Evolutionary conservation across 2,329 filamentous ascomycete species (phyloP), one percentile per base, ranked within the genome.

Genomic region (Penicillium vulpinum): DNA sequence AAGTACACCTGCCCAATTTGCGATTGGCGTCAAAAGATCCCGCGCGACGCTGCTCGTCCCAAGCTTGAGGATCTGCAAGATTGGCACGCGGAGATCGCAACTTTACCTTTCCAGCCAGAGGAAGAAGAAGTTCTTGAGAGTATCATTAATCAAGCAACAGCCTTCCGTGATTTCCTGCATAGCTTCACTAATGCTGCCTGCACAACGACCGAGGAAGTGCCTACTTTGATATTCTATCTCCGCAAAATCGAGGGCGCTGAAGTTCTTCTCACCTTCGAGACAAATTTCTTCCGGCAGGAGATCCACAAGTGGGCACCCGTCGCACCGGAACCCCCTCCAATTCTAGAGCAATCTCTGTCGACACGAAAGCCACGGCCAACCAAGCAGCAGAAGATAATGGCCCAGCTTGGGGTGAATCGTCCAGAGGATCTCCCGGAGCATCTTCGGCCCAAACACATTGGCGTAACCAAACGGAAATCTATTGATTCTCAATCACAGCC

Each of bases 1-100:
- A 96, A 96, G 73, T 99, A 97, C 72, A 97, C 93, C 1, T 99
- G 94, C 69, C 94, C 94, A 0, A 96, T 99, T 60, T 99, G 94
- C 72, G 94, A 99, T 73, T 97, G 92, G 86, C 88, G 94, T 18
- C 90, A 97, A 70, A 95, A 93, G 77, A 97, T 99, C 51, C 94
- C 94, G 26, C 90, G 94, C 44, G 94, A 99, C 79, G 94, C 94
- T 24, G 92, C 94, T 22, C 88, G 94, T 28, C 94, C 94, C 0
- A 97, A 97, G 75, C 81, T 99, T 0, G 94, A 99, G 73, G 92
- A 97, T 65, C 80, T 99, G 16, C 82, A 90, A 58, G 78, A 83
- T 2, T 94, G 95, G 86, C 87, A 92, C 57, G 89, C 92, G 9
- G 93, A 97, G 73, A 88, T 97, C 48, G 78, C 84, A 1, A 77